Percentiles rank a stretch among this genome's conserved stretches.
Conservation (phyloP, 345 rosid species). For the Corchorus olitorius region DNA sequence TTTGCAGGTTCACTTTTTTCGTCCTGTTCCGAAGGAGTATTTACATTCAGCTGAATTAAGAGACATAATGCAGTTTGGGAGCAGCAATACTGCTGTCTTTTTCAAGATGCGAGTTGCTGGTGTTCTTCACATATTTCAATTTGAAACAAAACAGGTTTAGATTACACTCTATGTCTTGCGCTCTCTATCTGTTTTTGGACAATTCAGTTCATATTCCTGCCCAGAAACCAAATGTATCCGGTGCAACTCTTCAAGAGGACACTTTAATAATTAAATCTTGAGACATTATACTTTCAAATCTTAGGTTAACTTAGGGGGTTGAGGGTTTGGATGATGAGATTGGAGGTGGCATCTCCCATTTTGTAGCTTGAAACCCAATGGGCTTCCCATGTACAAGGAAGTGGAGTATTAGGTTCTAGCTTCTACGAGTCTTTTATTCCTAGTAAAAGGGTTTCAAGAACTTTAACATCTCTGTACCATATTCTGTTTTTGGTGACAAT, state of each 20-base stretch:
- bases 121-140: slow-evolving; percentile 95
- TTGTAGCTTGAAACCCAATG: not conserved
- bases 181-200: not conserved
- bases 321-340: not conserved
- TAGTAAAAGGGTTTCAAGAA: not conserved
- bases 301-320: not conserved
- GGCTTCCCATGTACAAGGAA: not conserved
- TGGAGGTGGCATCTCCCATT: not conserved
- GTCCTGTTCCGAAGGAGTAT: slow-evolving; percentile 97
- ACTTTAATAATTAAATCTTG: slow-evolving; percentile 1
- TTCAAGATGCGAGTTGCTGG: slow-evolving; percentile 99
- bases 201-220: slow-evolving; percentile 9
- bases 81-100: slow-evolving; percentile 96
- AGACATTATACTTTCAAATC: not conserved
- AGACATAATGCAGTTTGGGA: slow-evolving; percentile 99
- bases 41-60: slow-evolving; percentile 93
- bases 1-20: slow-evolving; percentile 87
- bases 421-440: not conserved
- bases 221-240: not conserved
- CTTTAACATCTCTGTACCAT: not conserved
- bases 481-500: slow-evolving; percentile 3
- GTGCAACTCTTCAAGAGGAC: not conserved
- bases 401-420: not conserved
- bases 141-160: slow-evolving; percentile 95
- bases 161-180: not conserved